Evolutionary conservation across 164 flowering plant genomes (phyloP).

Genomic region (Warburgia ugandensis): DNA sequence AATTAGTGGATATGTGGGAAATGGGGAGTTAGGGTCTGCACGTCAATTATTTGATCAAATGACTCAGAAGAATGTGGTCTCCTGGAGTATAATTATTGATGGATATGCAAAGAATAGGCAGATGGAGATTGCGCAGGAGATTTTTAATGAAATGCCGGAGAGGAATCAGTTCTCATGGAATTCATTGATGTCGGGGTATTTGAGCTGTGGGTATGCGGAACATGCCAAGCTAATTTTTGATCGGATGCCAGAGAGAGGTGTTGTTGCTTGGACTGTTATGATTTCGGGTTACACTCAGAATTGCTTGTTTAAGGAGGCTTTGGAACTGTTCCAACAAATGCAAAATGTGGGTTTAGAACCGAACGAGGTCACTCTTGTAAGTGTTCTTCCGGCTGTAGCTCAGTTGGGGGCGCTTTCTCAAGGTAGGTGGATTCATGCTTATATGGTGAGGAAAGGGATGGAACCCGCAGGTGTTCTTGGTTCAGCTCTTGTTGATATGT

Average conservation of each 20-base stretch:
- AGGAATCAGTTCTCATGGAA: constrained; percentile 18
- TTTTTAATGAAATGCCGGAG: constrained; percentile 18
- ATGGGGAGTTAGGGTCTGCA: constrained; percentile 5
- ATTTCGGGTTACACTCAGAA: too few species aligned
- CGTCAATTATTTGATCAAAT: constrained; percentile 6
- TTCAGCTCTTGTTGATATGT: constrained; percentile 20
- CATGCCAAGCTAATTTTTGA: constrained; percentile 12
- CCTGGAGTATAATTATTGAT: constrained; percentile 10
- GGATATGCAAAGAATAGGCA: constrained; percentile 11
- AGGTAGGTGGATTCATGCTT: constrained; percentile 9
- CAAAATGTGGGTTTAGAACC: background rate
- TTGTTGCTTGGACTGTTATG: too few species aligned
- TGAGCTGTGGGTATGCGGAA: constrained; percentile 9
- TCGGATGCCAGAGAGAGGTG: too few species aligned
- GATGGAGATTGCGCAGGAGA: constrained; percentile 1
- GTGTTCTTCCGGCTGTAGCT: background rate
- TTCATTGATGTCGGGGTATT: constrained; percentile 15
- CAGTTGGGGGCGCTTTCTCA: background rate
- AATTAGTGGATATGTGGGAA: background rate
- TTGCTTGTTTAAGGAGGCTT: background rate
- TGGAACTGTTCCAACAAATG: background rate
- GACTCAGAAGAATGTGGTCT: constrained; percentile 7
- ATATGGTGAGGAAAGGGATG: constrained; percentile 5
- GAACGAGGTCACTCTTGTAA: constrained; percentile 1
- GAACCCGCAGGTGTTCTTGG: constrained; percentile 9